These are phyloP conservation scores for Dalbergia oliveri DNA, from an alignment of 306 rosid species.

Conservation along the genomic window DNA sequence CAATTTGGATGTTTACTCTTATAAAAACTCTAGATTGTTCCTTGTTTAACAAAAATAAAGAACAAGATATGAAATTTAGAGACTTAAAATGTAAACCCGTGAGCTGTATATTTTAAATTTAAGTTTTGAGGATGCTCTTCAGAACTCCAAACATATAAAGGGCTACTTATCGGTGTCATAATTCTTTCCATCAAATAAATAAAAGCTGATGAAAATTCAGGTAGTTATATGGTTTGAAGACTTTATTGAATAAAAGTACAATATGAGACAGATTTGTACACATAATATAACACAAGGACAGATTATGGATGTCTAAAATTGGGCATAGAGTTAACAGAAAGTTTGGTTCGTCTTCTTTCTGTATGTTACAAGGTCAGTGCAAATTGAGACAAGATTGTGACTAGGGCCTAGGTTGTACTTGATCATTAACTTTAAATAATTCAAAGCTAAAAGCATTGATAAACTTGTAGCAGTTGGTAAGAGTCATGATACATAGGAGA, in stretches of 20 bases:
- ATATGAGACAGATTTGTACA: neutral
- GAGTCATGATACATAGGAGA: constrained; percentile 5
- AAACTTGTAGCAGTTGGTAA: neutral
- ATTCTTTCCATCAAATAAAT: neutral
- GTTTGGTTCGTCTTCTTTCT: constrained; percentile 1
- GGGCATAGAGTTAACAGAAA: neutral
- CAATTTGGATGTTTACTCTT: too few relatives aligned
- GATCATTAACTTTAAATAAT: neutral
- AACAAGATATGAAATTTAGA: constrained; percentile 11
- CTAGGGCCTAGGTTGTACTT: neutral
- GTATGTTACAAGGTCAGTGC: neutral
- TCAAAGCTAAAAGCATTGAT: neutral
- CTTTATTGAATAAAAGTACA: neutral
- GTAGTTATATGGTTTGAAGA: neutral
- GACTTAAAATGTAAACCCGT: neutral
- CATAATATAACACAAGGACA: too few relatives aligned
- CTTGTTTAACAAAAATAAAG: neutral
- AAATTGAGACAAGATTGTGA: neutral
- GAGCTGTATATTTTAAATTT: neutral
- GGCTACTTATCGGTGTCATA: neutral
- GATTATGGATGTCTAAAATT: constrained; percentile 6
- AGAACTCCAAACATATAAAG: neutral
- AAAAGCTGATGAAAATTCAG: neutral
- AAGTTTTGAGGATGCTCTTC: neutral
- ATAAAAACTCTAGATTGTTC: neutral